Percentiles rank a stretch among this genome's conserved stretches.
Conservation (phyloP, 2,329 filamentous ascomycete species). For the Lachnellula willkommii region DNA sequence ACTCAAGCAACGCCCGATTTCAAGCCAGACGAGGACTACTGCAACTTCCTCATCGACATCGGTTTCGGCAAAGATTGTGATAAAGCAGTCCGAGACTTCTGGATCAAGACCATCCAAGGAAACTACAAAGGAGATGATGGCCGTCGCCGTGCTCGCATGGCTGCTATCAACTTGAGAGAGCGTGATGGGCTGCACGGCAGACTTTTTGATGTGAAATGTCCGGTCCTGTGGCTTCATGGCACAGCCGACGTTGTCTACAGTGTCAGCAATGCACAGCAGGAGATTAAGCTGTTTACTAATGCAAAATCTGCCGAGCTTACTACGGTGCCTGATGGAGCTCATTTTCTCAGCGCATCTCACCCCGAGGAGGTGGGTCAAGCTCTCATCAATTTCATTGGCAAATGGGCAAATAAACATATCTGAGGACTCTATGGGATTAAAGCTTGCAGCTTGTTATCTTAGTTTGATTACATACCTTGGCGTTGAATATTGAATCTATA, state of each 20-base stretch:
- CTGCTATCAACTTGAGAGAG: constrained; percentile 40
- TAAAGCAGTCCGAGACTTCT: constrained; percentile 38
- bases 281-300: constrained; percentile 46
- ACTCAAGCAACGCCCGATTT: constrained; percentile 41
- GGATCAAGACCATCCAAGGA: constrained; percentile 41
- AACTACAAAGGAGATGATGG: constrained; percentile 47
- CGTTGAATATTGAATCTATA: too few species aligned
- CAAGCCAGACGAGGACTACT: constrained; percentile 42
- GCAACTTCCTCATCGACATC: constrained; percentile 40
- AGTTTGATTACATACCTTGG: too few species aligned
- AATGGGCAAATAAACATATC: background rate
- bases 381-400: constrained; percentile 12
- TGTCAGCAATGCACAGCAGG: constrained; percentile 37
- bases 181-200: constrained; percentile 45
- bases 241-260: constrained; percentile 42
- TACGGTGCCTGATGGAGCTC: constrained; percentile 40
- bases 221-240: constrained; percentile 44
- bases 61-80: constrained; percentile 42
- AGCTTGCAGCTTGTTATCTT: too few species aligned
- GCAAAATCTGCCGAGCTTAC: constrained; percentile 41
- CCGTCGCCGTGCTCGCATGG: constrained; percentile 43
- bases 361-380: constrained; percentile 11
- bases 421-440: too few species aligned
- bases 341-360: constrained; percentile 42
- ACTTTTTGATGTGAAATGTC: constrained; percentile 43